Percentiles rank a stretch among this genome's conserved stretches.
Conservation (phyloP, 208 protist genomes). For the Polymyxa betae region DNA sequence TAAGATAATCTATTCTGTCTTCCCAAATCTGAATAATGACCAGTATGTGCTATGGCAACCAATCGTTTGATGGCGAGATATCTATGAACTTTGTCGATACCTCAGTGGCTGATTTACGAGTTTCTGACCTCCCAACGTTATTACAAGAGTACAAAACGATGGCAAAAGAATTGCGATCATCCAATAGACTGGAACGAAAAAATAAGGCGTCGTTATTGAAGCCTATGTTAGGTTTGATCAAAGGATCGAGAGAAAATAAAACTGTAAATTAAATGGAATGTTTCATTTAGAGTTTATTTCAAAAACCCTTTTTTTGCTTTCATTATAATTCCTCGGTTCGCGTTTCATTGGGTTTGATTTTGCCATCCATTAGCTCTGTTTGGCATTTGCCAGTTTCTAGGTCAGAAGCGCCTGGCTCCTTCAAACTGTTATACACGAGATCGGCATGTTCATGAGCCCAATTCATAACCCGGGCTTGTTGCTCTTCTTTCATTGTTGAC, state of each 20-base stretch:
- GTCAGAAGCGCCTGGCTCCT: too few relatives aligned
- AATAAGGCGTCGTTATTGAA: not conserved
- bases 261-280: too few relatives aligned
- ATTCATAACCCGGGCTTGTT: not conserved
- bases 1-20: not conserved
- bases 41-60: not conserved
- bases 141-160: conserved; percentile 7
- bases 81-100: conserved; percentile 18
- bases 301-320: too few relatives aligned
- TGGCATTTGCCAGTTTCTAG: too few relatives aligned
- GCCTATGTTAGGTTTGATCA: not conserved
- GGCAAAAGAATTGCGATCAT: not conserved
- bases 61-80: not conserved
- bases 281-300: too few relatives aligned
- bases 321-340: too few relatives aligned
- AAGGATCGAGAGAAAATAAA: not conserved
- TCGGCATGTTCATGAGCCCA: not conserved
- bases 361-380: too few relatives aligned
- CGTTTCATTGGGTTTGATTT: too few relatives aligned
- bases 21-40: not conserved
- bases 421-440: not conserved
- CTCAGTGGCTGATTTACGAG: not conserved
- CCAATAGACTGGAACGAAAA: not conserved
- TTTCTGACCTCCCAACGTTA: not conserved
- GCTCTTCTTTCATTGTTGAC: conserved; percentile 2